Percentiles rank a stretch among this genome's conserved stretches.
Conservation (phyloP, 495 filamentous ascomycete species). For the Neurospora sp. region DNA sequence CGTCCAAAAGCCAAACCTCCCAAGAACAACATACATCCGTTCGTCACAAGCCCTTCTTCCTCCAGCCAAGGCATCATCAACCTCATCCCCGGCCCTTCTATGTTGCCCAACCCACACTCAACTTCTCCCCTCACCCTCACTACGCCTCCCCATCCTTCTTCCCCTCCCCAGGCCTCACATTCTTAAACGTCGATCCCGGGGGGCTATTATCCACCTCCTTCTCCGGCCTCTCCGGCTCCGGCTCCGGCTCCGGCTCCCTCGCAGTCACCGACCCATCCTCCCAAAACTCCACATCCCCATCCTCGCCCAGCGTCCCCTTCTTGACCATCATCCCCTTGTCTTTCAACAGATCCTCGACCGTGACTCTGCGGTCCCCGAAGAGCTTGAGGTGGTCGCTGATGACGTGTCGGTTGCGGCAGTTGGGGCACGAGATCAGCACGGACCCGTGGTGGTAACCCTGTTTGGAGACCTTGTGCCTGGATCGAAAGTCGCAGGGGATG, state of each 20-base stretch:
- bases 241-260: not conserved
- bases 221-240: slow-evolving; percentile 1
- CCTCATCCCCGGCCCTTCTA: not conserved
- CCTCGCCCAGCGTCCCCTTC: slow-evolving; percentile 43
- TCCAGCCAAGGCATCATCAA: not conserved
- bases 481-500: slow-evolving; percentile 67
- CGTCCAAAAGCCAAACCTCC: not conserved
- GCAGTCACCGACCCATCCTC: slow-evolving; percentile 42
- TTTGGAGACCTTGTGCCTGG: slow-evolving; percentile 70
- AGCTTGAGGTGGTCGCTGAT: slow-evolving; percentile 84
- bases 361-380: slow-evolving; percentile 55
- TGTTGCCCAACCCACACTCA: not conserved
- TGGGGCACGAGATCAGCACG: slow-evolving; percentile 76
- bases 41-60: not conserved
- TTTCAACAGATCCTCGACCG: slow-evolving; percentile 61
- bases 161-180: slow-evolving; percentile 6
- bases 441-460: slow-evolving; percentile 88
- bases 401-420: slow-evolving; percentile 74
- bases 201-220: slow-evolving; percentile 3
- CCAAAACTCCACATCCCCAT: slow-evolving; percentile 61
- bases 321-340: slow-evolving; percentile 57
- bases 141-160: not conserved
- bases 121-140: not conserved
- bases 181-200: slow-evolving; percentile 22
- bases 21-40: not conserved